These are phyloP conservation scores for Suillus subaureus DNA, from an alignment of 768 basidiomycete genomes.

Conservation along the genomic window DNA sequence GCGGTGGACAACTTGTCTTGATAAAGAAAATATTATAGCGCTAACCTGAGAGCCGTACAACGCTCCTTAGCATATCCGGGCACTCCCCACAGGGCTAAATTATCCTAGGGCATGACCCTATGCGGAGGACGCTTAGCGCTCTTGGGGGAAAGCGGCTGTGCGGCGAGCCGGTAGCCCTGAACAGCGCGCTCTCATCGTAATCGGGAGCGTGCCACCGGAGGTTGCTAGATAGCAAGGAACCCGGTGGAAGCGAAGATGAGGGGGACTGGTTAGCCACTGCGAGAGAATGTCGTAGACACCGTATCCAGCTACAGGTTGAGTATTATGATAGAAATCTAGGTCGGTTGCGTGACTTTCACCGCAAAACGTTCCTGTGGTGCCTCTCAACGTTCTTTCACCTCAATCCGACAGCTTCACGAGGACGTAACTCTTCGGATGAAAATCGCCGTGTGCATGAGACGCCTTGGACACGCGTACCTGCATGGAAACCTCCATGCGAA, in stretches of 20 bases:
- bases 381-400: background rate
- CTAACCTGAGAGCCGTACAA: background rate
- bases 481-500: background rate
- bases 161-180: background rate
- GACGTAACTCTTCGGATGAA: background rate
- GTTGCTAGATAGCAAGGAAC: background rate
- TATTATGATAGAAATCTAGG: background rate
- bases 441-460: slow-evolving; percentile 1
- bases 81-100: background rate
- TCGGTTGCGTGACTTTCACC: background rate
- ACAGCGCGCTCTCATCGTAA: background rate
- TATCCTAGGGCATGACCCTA: background rate
- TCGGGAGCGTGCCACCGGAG: background rate
- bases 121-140: background rate
- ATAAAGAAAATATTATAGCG: background rate
- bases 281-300: background rate
- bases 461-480: background rate
- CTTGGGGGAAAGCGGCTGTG: background rate
- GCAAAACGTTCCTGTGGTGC: background rate
- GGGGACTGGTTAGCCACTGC: too few relatives aligned
- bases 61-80: background rate
- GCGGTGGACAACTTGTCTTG: background rate
- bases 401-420: background rate
- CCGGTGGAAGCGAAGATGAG: background rate
- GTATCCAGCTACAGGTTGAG: background rate